Conservation (phyloP, 257 asterid genomes). For the Plantago ovata region DNA sequence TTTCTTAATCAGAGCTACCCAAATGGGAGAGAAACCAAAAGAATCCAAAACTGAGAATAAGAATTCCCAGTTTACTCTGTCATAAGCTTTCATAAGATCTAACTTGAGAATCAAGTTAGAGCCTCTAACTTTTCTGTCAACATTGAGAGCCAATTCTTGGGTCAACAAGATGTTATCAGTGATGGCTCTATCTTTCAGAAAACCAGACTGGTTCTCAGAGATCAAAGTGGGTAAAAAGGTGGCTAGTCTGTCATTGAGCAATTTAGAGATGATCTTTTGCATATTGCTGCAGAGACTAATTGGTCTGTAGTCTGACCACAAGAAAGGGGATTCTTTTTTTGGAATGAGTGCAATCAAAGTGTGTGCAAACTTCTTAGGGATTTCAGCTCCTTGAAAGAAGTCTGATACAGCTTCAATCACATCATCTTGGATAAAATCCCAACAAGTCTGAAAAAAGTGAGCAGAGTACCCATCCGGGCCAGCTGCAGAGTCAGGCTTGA, state of each 20-base stretch:
- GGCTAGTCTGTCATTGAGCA: neutral
- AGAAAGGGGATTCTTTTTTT: neutral
- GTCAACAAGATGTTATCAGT: too few relatives aligned
- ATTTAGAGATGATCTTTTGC: too few relatives aligned
- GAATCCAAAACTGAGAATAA: neutral
- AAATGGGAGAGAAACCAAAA: neutral
- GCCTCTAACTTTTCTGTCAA: neutral
- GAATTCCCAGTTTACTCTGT: neutral
- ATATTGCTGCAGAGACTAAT: neutral
- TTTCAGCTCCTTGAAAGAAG: neutral
- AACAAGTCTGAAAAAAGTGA: neutral
- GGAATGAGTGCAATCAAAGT: neutral
- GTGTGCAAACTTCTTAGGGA: neutral
- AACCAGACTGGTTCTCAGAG: neutral
- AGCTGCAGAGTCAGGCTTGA: too few relatives aligned
- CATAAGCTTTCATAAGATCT: neutral
- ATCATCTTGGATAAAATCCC: neutral
- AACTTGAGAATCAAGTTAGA: neutral
- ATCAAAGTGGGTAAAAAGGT: neutral
- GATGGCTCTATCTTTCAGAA: neutral
- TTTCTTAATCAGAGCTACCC: too few relatives aligned
- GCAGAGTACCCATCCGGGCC: neutral
- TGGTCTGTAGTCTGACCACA: neutral
- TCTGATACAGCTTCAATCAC: neutral
- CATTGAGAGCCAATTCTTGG: neutral